phyloP scores from a whole-genome alignment of 2,329 filamentous ascomycete species.

The Aquanectria penicillioides region DNA sequence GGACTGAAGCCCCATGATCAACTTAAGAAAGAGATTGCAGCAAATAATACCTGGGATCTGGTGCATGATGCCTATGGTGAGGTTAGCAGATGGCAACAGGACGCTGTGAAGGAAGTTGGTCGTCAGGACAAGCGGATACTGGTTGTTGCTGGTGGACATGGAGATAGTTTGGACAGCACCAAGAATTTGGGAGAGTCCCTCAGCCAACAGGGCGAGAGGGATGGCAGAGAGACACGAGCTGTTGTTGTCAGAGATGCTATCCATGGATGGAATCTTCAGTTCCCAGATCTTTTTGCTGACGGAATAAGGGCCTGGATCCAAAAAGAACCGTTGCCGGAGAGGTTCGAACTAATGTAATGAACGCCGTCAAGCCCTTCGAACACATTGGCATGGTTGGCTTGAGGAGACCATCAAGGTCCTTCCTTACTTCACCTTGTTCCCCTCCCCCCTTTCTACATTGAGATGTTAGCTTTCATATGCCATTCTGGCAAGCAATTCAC shows the following conservation, averaged over 20 bases:
- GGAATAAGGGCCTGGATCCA: slow-evolving; percentile 48
- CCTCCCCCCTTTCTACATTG: too few species aligned
- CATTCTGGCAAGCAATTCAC: too few species aligned
- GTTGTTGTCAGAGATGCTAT: slow-evolving; percentile 47
- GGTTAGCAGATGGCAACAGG: slow-evolving; percentile 7
- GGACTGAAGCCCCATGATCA: slow-evolving; percentile 7
- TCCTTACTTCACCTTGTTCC: too few species aligned
- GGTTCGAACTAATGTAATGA: slow-evolving; percentile 14
- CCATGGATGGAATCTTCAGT: slow-evolving; percentile 51
- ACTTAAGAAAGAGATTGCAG: slow-evolving; percentile 6
- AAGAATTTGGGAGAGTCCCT: slow-evolving; percentile 38
- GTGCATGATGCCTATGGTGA: slow-evolving; percentile 2
- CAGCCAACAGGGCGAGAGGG: slow-evolving; percentile 22
- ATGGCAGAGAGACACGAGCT: slow-evolving; percentile 33
- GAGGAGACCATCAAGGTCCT: too few species aligned
- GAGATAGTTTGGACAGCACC: slow-evolving; percentile 26
- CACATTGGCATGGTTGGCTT: too few species aligned
- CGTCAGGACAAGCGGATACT: slow-evolving; percentile 6
- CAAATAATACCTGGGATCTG: slow-evolving; percentile 3
- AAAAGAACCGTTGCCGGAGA: slow-evolving; percentile 33
- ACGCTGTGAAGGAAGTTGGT: slow-evolving; percentile 3
- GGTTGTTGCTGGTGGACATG: slow-evolving; percentile 9
- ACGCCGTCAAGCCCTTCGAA: too few species aligned
- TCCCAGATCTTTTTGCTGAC: slow-evolving; percentile 47
- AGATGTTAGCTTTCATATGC: too few species aligned